A percentile compares a stretch with the other conserved stretches of the same genome.
Evolutionary conservation across 257 asterid species (phyloP).

Genomic region (Oldenlandia corymbosa): DNA sequence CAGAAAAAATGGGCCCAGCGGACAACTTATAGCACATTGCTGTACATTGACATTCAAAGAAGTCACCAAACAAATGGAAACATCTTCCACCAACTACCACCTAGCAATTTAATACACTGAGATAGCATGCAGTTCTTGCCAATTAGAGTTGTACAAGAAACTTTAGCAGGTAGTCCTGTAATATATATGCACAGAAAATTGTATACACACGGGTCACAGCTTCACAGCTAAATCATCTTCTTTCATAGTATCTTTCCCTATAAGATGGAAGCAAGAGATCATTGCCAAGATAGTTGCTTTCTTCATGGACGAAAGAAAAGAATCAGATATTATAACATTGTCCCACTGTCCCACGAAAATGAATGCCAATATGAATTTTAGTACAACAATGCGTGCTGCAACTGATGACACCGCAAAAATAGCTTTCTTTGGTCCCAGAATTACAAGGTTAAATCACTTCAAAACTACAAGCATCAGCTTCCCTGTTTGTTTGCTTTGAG

Average conservation of each 20-base stretch:
- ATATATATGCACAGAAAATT: background rate
- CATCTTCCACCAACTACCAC: background rate
- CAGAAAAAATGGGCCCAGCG: background rate
- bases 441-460: background rate
- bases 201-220: background rate
- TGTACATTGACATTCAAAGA: background rate
- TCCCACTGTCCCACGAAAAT: background rate
- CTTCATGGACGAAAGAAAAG: background rate
- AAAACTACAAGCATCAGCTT: background rate
- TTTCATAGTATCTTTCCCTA: background rate
- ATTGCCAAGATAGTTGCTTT: background rate
- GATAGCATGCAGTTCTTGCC: background rate
- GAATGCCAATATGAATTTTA: constrained; percentile 1
- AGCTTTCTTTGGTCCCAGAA: background rate
- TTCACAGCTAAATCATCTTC: background rate
- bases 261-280: background rate
- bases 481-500: background rate
- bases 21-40: background rate
- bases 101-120: background rate
- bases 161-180: background rate
- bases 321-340: background rate
- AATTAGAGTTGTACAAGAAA: background rate
- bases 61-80: too few relatives aligned
- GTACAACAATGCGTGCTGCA: background rate
- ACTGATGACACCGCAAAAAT: background rate